Evolutionary conservation across 345 rosid genomes (phyloP), one percentile per base, ranked within the genome.

Genomic region (Lumnitzera racemosa): DNA sequence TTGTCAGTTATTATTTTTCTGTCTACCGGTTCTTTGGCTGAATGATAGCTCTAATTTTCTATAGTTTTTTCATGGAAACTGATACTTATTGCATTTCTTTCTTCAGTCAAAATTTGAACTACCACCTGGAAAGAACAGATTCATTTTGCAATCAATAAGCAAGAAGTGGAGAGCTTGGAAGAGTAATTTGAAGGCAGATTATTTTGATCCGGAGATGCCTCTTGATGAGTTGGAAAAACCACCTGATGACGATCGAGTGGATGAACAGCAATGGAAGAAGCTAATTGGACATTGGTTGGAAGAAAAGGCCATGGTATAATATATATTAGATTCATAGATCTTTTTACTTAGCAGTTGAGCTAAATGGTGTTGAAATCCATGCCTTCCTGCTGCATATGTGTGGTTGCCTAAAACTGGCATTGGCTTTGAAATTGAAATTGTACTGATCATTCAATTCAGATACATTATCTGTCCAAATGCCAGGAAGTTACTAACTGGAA

Each of bases 141-240:
- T 57, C 46, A 41, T 57, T 24, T 12, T 57, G 4, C 36, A 27
- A 24, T 57, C 60, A 3, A 15, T 57, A 17, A 17, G 47, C 24
- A 57, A 57, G 20, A 57, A 57, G 60, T 57, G 60, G 60, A 57
- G 60, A 24, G 20, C 15, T 36, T 57, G 60, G 60, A 57, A 57
- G 13, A 27, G 60, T 47, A 15, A 11, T 17, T 27, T 57, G 17
- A 57, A 57, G 46, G 46, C 36, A 57, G 46, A 15, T 20, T 57
- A 57, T 43, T 57, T 31, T 36, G 49, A 57, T 29, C 60, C 60
- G 3, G 20, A 1, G 12, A 27, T 27, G 17, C 13, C 60, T 10
- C 23, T 57, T 41, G 49, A 36, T 46, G 60, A 57, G 60, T 47
- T 57, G 47, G 15, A 43, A 31, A 57, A 57, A 12, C 41, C 46